Base-by-base conservation (phyloP, 2,329 filamentous ascomycete species). In the Bipolaris zeicola region DNA sequence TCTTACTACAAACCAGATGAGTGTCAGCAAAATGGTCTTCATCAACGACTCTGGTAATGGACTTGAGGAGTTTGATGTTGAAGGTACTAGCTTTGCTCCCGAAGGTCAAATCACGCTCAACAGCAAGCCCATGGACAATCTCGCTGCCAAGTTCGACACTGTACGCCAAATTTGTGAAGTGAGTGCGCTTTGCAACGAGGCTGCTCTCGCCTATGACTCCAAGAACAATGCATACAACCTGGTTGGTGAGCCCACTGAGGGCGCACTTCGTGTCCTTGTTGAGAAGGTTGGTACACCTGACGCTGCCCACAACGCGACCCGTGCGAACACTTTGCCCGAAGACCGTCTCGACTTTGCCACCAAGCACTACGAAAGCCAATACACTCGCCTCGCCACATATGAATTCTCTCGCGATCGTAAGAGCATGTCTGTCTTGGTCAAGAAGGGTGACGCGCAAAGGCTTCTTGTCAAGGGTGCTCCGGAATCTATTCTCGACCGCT, bases 1-100 rank as follows among this genome's bases (percentile, higher is more conserved):
- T 46, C 80, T 99, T 74, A 99, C 95, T 10, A 99, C 95, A 38
- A 99, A 99, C 80, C 93, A 98, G 79, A 99, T 99, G 95, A 98
- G 95, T 73, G 95, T 97, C 54, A 95, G 88, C 81, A 96, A 94
- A 79, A 80, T 98, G 53, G 90, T 96, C 45, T 91, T 93, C 74
- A 83, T 99, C 65, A 88, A 86, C 68, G 87, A 90, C 64, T 78
- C 85, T 57, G 93, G 91, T 46, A 85, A 81, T 51, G 88, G 86
- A 56, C 81, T 98, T 22, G 90, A 93, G 68, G 93, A 96, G 74
- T 84, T 96, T 45, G 89, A 95, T 59, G 89, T 99, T 28, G 89
- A 96, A 74, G 95, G 95, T 42, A 96, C 92, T 1, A 98, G 92
- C 44, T 98, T 97, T 73, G 85, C 91, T 33, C 95, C 94, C 5